These are phyloP conservation scores for Penicillium freii DNA, from an alignment of 2,329 filamentous ascomycete species.

Conservation along the genomic window DNA sequence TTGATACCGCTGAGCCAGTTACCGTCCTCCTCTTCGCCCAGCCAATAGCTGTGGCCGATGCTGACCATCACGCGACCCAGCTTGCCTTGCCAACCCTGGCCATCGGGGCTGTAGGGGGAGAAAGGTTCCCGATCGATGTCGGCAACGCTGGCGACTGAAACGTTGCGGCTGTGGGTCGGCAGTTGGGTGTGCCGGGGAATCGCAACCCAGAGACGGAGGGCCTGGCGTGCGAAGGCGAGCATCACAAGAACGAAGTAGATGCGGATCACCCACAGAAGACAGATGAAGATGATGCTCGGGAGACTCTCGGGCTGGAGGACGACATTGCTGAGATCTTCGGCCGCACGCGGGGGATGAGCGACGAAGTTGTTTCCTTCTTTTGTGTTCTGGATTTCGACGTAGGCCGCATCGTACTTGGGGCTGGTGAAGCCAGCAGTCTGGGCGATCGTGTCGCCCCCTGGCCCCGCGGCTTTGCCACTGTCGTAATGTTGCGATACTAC, in stretches of 20 bases:
- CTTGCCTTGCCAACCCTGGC: constrained; percentile 74
- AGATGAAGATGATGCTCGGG: constrained; percentile 75
- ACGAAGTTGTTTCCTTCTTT: constrained; percentile 47
- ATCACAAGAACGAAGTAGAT: constrained; percentile 82
- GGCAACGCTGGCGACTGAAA: constrained; percentile 47
- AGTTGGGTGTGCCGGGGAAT: constrained; percentile 40
- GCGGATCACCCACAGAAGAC: constrained; percentile 69
- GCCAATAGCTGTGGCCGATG: constrained; percentile 75
- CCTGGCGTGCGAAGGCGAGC: constrained; percentile 76
- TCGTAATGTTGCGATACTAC: constrained; percentile 61
- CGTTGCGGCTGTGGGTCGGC: constrained; percentile 44
- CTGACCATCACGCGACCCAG: constrained; percentile 76
- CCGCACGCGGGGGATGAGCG: constrained; percentile 46
- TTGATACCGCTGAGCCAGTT: constrained; percentile 67
- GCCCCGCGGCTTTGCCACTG: constrained; percentile 44
- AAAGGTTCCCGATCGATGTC: constrained; percentile 65
- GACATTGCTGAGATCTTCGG: constrained; percentile 58
- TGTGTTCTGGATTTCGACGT: constrained; percentile 52
- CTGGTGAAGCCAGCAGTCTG: constrained; percentile 64
- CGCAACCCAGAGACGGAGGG: constrained; percentile 62
- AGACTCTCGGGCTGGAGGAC: constrained; percentile 65
- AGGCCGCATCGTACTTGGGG: constrained; percentile 60
- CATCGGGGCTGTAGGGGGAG: constrained; percentile 65
- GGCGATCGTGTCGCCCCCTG: constrained; percentile 57
- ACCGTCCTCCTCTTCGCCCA: constrained; percentile 62